These are phyloP conservation scores for Hondaea fermentalgiana DNA, from an alignment of 108 stramenopile species.

Conservation along the genomic window DNA sequence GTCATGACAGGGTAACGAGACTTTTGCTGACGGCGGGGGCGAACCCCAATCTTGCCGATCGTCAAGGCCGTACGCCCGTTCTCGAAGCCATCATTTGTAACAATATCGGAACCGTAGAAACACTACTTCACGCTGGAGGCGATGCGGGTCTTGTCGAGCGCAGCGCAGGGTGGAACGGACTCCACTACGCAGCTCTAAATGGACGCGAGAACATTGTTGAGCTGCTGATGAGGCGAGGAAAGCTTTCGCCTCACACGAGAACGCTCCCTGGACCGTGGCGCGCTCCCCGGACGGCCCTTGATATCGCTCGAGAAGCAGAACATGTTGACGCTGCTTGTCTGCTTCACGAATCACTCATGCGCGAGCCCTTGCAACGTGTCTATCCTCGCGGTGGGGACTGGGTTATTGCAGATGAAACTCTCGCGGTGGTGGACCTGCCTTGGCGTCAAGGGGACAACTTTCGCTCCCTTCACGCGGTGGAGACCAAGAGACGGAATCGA, in stretches of 20 bases:
- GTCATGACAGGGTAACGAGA: not conserved
- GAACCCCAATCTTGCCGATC: not conserved
- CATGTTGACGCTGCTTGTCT: not conserved
- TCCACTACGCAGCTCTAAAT: not conserved
- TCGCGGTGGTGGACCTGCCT: not conserved
- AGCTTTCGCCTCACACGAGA: not conserved
- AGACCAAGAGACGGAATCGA: not conserved
- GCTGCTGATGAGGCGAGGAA: not conserved
- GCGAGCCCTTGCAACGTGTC: not conserved
- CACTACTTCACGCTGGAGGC: not conserved
- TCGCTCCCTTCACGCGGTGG: not conserved
- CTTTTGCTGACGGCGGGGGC: not conserved
- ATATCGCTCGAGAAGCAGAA: not conserved
- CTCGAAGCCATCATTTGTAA: not conserved
- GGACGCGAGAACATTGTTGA: not conserved
- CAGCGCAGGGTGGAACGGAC: not conserved
- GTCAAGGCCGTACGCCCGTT: not conserved
- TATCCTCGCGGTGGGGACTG: not conserved
- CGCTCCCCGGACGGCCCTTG: not conserved
- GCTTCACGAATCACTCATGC: not conserved
- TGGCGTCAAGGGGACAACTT: not conserved
- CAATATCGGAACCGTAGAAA: not conserved
- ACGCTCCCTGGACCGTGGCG: not conserved
- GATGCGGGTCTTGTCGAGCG: not conserved
- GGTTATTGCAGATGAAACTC: not conserved